Evolutionary conservation across 2,329 filamentous ascomycete genomes (phyloP), one percentile per base, ranked within the genome.

Genomic region (Botrytis porri): DNA sequence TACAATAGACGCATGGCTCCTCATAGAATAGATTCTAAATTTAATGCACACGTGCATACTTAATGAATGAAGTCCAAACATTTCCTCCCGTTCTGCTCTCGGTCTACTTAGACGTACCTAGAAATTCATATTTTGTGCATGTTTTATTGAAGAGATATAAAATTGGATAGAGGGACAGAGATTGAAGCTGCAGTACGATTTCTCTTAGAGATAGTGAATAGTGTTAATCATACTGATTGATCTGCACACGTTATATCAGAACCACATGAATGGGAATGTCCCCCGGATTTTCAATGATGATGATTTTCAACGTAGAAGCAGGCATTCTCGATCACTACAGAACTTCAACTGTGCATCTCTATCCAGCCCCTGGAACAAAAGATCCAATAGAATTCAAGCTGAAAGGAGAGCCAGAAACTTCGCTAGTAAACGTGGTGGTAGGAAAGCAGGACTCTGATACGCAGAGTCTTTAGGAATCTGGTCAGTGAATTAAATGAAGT

Each of bases 21-120:
- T 41, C 45, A 54, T 67, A 69, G 65, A 69, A 32, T 57, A 69
- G 65, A 66, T 66, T 29, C 43, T 65, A 71, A 60, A 71, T 66
- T 64, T 22, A 20, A 60, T 43, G 51, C 18, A 59, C 57, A 37
- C 14, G 32, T 43, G 37, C 18, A 59, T 60, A 37, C 29, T 20
- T 35, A n/a, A 70, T 62, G 39, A 62, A 70, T 45, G 54, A 29
- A 37, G 54, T 69, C 43, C 12, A 14, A n/a, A 18, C 3, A n/a
- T 62, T 39, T 14, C 25, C 35, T 41, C 60, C 25, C 22, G 22
- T 41, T 62, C 22, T 62, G 60, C 35, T 62, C 18, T 37, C 4
- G 8, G 14, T 32, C 37, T 18, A 62, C 41, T 4, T 4, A 61
- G 25, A 16, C n/a, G n/a, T n/a, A n/a, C n/a, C n/a, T n/a, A n/a